phyloP scores from a whole-genome alignment of 495 filamentous ascomycete genomes.

The Tuber microsphaerosporum region DNA sequence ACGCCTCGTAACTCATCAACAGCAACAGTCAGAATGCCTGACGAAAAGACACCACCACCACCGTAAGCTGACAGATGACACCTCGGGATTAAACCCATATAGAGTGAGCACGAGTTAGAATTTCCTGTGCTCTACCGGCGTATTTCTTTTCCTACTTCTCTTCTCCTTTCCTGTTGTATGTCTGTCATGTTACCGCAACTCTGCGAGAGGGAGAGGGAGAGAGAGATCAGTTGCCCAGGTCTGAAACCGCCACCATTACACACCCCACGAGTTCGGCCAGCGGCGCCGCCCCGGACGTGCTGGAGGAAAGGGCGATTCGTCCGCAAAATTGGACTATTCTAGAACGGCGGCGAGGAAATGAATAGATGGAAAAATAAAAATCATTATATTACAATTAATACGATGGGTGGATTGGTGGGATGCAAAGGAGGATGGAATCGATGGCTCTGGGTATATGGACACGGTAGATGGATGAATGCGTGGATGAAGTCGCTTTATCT shows the following conservation, averaged over 20 bases:
- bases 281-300: background rate
- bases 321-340: background rate
- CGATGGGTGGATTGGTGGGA: background rate
- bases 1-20: background rate
- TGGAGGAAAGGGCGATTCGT: background rate
- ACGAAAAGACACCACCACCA: background rate
- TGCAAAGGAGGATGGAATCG: background rate
- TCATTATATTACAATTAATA: background rate
- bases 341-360: background rate
- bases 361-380: background rate
- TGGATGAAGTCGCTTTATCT: background rate
- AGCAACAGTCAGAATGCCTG: background rate
- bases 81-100: background rate
- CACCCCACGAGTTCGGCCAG: background rate
- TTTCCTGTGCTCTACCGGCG: background rate
- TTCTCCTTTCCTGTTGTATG: background rate
- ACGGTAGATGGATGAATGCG: background rate
- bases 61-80: conserved; percentile 1
- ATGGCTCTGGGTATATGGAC: background rate
- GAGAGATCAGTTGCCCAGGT: background rate
- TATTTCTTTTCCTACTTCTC: background rate
- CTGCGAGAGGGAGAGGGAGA: background rate
- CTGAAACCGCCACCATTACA: background rate
- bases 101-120: background rate
- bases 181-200: background rate